These are phyloP conservation scores for Zygotorulaspora sp. DNA, from an alignment of 805 yeast genomes.

Conservation along the genomic window DNA sequence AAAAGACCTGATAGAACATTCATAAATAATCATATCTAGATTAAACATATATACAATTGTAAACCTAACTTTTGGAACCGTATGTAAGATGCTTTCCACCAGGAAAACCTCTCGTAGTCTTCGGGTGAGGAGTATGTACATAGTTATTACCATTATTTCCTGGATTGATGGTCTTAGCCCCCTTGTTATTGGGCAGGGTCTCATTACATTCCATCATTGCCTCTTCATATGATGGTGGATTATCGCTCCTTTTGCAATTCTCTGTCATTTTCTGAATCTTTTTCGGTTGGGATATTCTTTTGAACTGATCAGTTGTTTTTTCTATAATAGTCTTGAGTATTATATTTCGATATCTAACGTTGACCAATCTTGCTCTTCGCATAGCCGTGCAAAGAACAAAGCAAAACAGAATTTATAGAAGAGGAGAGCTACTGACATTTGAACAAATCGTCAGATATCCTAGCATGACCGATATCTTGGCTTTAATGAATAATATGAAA, in stretches of 20 bases:
- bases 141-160: conserved; percentile 1
- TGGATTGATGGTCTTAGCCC: background rate
- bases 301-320: too few species aligned
- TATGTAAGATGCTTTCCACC: conserved; percentile 14
- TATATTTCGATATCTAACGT: too few species aligned
- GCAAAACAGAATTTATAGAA: too few species aligned
- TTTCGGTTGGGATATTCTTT: too few species aligned
- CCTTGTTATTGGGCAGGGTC: background rate
- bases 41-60: background rate
- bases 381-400: conserved; percentile 1
- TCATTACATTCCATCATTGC: conserved; percentile 15
- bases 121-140: conserved; percentile 11
- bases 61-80: background rate
- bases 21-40: too few species aligned
- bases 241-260: conserved; percentile 2
- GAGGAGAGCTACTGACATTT: too few species aligned
- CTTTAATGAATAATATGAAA: too few species aligned
- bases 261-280: background rate
- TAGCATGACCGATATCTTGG: too few species aligned
- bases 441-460: too few species aligned
- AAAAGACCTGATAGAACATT: conserved; percentile 13
- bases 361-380: background rate
- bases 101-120: conserved; percentile 12
- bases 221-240: conserved; percentile 30
- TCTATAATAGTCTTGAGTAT: too few species aligned